Evolutionary conservation across 2,329 filamentous ascomycete species (phyloP).

Genomic region (Aspergillus ruber): DNA sequence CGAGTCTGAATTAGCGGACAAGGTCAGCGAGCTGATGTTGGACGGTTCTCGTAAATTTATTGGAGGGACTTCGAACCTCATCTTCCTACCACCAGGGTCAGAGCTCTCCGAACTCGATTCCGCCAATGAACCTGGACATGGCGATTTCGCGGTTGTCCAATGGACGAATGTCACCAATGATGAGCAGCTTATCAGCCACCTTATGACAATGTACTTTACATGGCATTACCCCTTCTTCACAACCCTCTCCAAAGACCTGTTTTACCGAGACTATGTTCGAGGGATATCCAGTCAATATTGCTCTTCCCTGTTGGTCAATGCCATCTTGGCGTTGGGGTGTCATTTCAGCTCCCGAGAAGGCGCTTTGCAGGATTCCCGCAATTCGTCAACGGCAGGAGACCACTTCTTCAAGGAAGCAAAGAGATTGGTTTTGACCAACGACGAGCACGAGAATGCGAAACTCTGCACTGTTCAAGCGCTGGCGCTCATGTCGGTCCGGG

Average conservation of each 20-base stretch:
- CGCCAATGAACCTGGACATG: conserved; percentile 41
- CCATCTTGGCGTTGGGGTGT: conserved; percentile 86
- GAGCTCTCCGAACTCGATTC: conserved; percentile 36
- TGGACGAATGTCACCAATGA: conserved; percentile 87
- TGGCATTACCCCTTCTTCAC: conserved; percentile 98
- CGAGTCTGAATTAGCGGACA: conserved; percentile 79
- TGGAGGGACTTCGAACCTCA: conserved; percentile 87
- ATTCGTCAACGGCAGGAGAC: conserved; percentile 82
- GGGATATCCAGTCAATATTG: conserved; percentile 71
- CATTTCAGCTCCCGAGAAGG: conserved; percentile 78
- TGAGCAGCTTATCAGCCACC: conserved; percentile 69
- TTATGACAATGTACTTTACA: conserved; percentile 96
- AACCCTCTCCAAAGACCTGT: conserved; percentile 76
- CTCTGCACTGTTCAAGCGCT: conserved; percentile 89
- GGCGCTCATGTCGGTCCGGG: conserved; percentile 90
- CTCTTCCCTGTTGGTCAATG: conserved; percentile 82
- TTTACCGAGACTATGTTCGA: conserved; percentile 75
- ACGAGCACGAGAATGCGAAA: conserved; percentile 84
- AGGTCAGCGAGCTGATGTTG: conserved; percentile 84
- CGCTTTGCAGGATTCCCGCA: conserved; percentile 63
- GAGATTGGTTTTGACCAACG: conserved; percentile 77
- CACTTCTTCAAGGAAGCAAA: conserved; percentile 96
- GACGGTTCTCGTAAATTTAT: conserved; percentile 87
- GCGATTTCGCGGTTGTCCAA: conserved; percentile 64
- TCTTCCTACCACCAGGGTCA: conserved; percentile 61